Conservation (phyloP, 805 yeast genomes). For the Vanderwaltozyma polyspora region DNA sequence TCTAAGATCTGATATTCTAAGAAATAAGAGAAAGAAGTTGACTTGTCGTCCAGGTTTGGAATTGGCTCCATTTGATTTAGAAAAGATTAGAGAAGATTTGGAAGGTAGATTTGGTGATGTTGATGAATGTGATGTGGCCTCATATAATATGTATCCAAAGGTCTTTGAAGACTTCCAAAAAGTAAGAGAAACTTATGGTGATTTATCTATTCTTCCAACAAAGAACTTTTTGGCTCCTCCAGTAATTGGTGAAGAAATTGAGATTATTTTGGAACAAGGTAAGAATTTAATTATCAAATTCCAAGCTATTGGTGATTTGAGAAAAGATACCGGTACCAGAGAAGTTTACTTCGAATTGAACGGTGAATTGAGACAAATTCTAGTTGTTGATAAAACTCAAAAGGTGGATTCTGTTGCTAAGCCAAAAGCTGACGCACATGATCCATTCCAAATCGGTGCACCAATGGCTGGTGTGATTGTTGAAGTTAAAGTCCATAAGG, state of each 20-base stretch:
- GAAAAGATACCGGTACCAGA: slow-evolving; percentile 72
- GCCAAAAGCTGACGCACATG: slow-evolving; percentile 77
- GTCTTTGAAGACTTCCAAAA: slow-evolving; percentile 79
- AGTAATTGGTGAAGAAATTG: slow-evolving; percentile 73
- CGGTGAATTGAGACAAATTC: slow-evolving; percentile 93
- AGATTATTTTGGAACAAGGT: slow-evolving; percentile 86
- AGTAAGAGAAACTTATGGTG: slow-evolving; percentile 68
- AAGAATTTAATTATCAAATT: slow-evolving; percentile 81
- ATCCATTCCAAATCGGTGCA: slow-evolving; percentile 87
- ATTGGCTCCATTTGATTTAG: slow-evolving; percentile 71
- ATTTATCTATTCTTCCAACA: slow-evolving; percentile 86
- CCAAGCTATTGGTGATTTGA: slow-evolving; percentile 82
- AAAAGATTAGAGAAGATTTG: slow-evolving; percentile 58
- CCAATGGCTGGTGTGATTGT: slow-evolving; percentile 98
- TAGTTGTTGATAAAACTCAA: slow-evolving; percentile 77
- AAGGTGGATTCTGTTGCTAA: slow-evolving; percentile 73
- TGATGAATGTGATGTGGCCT: slow-evolving; percentile 80
- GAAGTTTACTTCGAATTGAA: slow-evolving; percentile 95
- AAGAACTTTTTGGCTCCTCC: slow-evolving; percentile 79
- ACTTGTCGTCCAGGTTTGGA: slow-evolving; percentile 82
- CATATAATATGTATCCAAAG: slow-evolving; percentile 94
- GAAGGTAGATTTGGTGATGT: slow-evolving; percentile 62
- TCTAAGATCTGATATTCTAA: slow-evolving; percentile 74
- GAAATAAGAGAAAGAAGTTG: slow-evolving; percentile 84
- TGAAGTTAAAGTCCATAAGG: slow-evolving; percentile 80